A percentile compares a stretch with the other conserved stretches of the same genome.
These are phyloP conservation scores for Waltergamsia citrina DNA, from an alignment of 2,329 filamentous ascomycete species.

Conservation along the genomic window DNA sequence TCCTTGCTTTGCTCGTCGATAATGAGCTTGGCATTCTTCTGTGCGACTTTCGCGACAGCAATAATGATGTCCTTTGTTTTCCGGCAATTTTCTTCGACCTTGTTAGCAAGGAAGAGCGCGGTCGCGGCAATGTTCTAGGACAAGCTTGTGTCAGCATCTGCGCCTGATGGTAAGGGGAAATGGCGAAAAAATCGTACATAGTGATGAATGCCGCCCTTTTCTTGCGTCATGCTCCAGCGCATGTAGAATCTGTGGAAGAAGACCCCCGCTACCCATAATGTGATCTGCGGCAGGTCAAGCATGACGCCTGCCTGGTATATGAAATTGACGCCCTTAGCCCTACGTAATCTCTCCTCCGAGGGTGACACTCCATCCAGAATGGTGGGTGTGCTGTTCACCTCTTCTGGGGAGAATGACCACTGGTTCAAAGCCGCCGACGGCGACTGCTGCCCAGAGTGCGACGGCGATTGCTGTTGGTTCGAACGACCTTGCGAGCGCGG, in stretches of 20 bases:
- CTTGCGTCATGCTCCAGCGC: conserved; percentile 71
- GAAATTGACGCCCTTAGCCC: conserved; percentile 92
- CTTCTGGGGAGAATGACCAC: conserved; percentile 83
- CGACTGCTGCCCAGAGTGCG: conserved; percentile 26
- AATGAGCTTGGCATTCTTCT: conserved; percentile 82
- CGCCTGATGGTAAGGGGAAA: too few relatives aligned
- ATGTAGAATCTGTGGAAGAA: conserved; percentile 97
- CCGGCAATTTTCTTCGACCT: conserved; percentile 92
- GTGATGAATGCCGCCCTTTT: conserved; percentile 74
- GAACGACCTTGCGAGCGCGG: conserved; percentile 35
- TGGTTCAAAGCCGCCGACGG: conserved; percentile 42
- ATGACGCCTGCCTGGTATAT: conserved; percentile 90
- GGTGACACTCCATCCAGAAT: conserved; percentile 71
- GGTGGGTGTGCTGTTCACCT: conserved; percentile 74
- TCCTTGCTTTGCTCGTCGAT: conserved; percentile 97
- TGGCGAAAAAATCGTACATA: conserved; percentile 55
- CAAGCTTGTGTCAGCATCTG: too few relatives aligned
- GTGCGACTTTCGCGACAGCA: conserved; percentile 85
- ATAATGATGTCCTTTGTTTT: conserved; percentile 95
- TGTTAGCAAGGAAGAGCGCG: conserved; percentile 86
- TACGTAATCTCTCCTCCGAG: conserved; percentile 67
- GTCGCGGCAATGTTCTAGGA: conserved; percentile 77
- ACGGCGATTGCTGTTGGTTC: conserved; percentile 30
- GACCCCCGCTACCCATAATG: conserved; percentile 81
- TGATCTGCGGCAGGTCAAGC: conserved; percentile 85